Conservation (phyloP, 1,284 basidiomycete genomes). For the Hymenochaete sp. region DNA sequence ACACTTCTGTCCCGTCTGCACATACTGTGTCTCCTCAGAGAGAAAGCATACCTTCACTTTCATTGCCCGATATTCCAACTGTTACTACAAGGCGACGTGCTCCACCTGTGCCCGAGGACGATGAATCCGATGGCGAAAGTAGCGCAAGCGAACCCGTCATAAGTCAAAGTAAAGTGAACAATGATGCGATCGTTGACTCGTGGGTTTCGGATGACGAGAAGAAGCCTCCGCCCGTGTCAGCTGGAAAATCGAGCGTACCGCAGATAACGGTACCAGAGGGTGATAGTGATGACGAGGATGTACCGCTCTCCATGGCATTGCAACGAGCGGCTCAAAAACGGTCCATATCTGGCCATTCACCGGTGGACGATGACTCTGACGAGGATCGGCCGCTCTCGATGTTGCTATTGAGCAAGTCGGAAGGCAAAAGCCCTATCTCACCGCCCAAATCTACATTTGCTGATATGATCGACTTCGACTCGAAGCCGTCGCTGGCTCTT, state of each 20-base stretch:
- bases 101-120: constrained; percentile 16
- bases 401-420: constrained; percentile 46
- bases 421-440: constrained; percentile 32
- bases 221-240: constrained; percentile 42
- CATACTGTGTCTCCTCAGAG: constrained; percentile 5
- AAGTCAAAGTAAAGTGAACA: constrained; percentile 19
- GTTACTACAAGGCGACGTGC: constrained; percentile 10
- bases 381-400: constrained; percentile 64
- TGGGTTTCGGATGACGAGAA: constrained; percentile 63
- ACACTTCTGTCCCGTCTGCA: no score
- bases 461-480: constrained; percentile 32
- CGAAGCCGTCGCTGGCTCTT: constrained; percentile 21
- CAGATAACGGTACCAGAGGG: constrained; percentile 30
- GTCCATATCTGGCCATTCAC: constrained; percentile 7
- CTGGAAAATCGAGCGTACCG: not conserved
- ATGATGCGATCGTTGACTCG: constrained; percentile 28
- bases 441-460: constrained; percentile 18
- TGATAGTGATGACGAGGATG: constrained; percentile 59
- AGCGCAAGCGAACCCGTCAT: constrained; percentile 34
- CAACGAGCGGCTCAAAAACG: constrained; percentile 34
- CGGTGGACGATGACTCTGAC: constrained; percentile 47
- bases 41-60: constrained; percentile 3
- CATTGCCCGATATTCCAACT: constrained; percentile 14
- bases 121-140: constrained; percentile 41
- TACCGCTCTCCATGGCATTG: constrained; percentile 62